These are phyloP conservation scores for Maudiozyma bulderi DNA, from an alignment of 805 yeast species.

Conservation along the genomic window DNA sequence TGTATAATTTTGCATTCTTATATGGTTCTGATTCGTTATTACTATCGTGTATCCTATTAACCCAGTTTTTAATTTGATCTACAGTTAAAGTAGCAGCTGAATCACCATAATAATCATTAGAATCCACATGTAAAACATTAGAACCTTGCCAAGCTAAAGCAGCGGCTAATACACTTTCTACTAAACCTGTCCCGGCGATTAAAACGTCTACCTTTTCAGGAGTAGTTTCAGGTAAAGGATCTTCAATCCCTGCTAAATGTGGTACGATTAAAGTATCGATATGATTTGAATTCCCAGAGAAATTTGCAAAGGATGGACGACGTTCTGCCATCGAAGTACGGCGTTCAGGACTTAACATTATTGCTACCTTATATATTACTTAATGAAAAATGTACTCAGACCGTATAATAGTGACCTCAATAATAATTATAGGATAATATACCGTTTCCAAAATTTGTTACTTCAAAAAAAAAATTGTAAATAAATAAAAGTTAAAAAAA, in stretches of 20 bases:
- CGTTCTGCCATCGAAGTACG: constrained; percentile 63
- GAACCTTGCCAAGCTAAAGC: constrained; percentile 98
- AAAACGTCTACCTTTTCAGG: constrained; percentile 80
- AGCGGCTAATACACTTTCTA: constrained; percentile 82
- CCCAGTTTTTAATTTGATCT: constrained; percentile 82
- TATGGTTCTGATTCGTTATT: constrained; percentile 32
- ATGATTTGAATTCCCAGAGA: constrained; percentile 8
- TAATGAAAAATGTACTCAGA: background rate
- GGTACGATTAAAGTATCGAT: constrained; percentile 40
- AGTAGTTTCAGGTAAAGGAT: constrained; percentile 49
- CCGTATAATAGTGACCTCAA: background rate
- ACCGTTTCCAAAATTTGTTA: too few species aligned
- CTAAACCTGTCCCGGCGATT: constrained; percentile 86
- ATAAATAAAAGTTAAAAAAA: too few species aligned
- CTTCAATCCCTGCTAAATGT: constrained; percentile 66
- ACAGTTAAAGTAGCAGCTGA: constrained; percentile 75
- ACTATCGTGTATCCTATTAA: constrained; percentile 47
- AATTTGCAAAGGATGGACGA: constrained; percentile 41
- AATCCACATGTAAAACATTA: constrained; percentile 82
- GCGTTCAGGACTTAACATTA: constrained; percentile 32
- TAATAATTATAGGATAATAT: too few species aligned
- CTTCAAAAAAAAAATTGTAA: too few species aligned
- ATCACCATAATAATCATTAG: constrained; percentile 82
- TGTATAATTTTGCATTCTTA: constrained; percentile 68
- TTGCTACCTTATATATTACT: background rate